Percentiles rank a stretch among this genome's conserved stretches.
Evolutionary conservation across 352 stramenopile genomes (phyloP).

Genomic region (Globisporangium emineosum): DNA sequence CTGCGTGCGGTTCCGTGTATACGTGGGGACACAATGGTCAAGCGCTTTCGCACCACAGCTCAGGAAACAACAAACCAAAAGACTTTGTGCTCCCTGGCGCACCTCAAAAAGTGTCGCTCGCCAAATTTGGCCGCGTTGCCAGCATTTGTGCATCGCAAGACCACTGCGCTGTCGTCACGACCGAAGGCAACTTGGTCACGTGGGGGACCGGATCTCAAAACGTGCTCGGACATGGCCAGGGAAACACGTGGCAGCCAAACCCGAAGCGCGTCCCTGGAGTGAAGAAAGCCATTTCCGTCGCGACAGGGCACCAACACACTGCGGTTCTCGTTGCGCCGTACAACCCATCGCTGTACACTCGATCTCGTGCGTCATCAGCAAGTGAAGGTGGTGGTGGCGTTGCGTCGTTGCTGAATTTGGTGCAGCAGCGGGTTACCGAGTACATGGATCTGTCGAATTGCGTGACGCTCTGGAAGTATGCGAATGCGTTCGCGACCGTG

Average conservation of each 20-base stretch:
- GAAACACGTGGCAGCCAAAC: slow-evolving; percentile 73
- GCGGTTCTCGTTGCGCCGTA: slow-evolving; percentile 59
- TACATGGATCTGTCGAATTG: slow-evolving; percentile 65
- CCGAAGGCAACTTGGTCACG: slow-evolving; percentile 62
- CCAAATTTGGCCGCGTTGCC: slow-evolving; percentile 38
- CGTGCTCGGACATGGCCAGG: slow-evolving; percentile 63
- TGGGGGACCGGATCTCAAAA: slow-evolving; percentile 72
- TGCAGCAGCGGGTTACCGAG: slow-evolving; percentile 45
- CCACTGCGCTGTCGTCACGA: slow-evolving; percentile 71
- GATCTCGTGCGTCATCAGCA: background rate
- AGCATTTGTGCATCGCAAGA: slow-evolving; percentile 73
- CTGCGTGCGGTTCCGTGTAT: slow-evolving; percentile 56
- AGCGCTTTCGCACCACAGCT: slow-evolving; percentile 43
- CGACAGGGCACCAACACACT: slow-evolving; percentile 72
- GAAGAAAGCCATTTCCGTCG: slow-evolving; percentile 69
- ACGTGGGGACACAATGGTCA: slow-evolving; percentile 75
- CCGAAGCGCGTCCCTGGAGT: slow-evolving; percentile 74
- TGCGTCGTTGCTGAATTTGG: slow-evolving; percentile 34
- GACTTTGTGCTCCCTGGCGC: slow-evolving; percentile 30
- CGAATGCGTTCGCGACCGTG: slow-evolving; percentile 43
- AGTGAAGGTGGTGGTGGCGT: background rate
- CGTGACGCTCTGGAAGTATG: slow-evolving; percentile 55
- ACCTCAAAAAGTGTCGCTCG: slow-evolving; percentile 43
- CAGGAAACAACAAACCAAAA: slow-evolving; percentile 16
- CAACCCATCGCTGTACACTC: slow-evolving; percentile 13